Base-by-base conservation (phyloP, 768 basidiomycete genomes). In the Pulveroboletus sp. region DNA sequence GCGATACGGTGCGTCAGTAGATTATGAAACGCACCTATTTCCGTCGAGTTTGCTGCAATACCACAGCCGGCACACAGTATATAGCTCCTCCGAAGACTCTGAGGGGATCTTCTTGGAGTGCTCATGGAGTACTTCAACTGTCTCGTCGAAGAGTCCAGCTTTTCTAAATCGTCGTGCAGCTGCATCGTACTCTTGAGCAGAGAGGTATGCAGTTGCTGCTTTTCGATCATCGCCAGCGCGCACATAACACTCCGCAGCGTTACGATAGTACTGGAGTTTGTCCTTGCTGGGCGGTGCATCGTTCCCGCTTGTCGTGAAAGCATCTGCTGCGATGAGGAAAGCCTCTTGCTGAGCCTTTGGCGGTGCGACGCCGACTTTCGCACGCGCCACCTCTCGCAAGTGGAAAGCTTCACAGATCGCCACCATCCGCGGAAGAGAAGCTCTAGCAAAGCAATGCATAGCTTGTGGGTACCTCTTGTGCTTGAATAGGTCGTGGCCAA, bases 371-470 rank as follows among this genome's bases (percentile, higher is more conserved):
- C 68, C 63, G 2, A 61, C 24, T 51, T 65, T 20, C 41, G 58
- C 49, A 37, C 73, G 67, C 8, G 84, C 84, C 23, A 72, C 60
- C 50, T 80, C 75, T 46, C 81, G 75, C 7, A 82, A 70, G 43
- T 74, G 69, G 53, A 80, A 84, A 0, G 84, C 79, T 8, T 75
- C 52, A 2, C 81, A 73, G 10, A 82, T 71, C 3, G 62, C 69
- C 14, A 64, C 73, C 61, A 82, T 72, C 13, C 72, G 71, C 0
- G 52, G 62, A 39, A 70, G 58, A 2, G 52, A 63, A 1, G 84
- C 84, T 4, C 75, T 72, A 41, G 74, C 71, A 37, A 75, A 83
- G 47, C 78, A 79, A 40, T 78, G 70, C 68, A 72, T 74, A 0
- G 84, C 80, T 50, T 84, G 78, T 3, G 69, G 57, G 51, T 77